These are phyloP conservation scores for Syzygium malaccense DNA, from an alignment of 441 rosid species.

Conservation along the genomic window DNA sequence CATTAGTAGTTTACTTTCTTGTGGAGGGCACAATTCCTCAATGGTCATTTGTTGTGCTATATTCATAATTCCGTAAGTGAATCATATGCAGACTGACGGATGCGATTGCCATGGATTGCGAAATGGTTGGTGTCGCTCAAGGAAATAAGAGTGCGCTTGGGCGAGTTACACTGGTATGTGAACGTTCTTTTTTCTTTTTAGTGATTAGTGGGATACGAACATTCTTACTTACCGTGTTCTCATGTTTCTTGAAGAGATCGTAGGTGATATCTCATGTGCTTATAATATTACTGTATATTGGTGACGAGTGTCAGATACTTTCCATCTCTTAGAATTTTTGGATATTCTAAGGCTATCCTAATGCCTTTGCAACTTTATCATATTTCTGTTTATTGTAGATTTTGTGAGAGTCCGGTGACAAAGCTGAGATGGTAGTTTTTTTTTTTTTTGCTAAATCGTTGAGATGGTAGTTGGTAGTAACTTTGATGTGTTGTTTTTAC, in stretches of 20 bases:
- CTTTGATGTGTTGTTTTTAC: background rate
- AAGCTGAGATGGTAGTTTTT: background rate
- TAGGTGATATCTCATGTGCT: background rate
- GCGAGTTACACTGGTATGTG: slow-evolving; percentile 77
- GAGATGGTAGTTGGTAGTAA: background rate
- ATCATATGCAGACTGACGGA: slow-evolving; percentile 65
- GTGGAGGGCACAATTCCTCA: background rate
- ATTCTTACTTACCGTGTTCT: background rate
- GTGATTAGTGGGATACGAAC: background rate
- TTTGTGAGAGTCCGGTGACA: background rate
- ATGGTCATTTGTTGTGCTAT: background rate
- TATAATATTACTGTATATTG: background rate
- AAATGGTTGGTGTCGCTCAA: slow-evolving; percentile 92
- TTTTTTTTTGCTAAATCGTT: too few species aligned
- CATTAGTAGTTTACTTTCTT: background rate
- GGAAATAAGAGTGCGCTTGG: slow-evolving; percentile 95
- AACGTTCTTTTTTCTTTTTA: background rate
- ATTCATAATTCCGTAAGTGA: background rate
- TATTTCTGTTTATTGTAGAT: background rate
- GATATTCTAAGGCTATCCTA: background rate
- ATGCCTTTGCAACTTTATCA: background rate
- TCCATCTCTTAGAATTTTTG: background rate
- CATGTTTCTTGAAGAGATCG: background rate
- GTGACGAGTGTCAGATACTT: background rate
- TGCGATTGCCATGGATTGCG: slow-evolving; percentile 91